Evolutionary conservation across 441 rosid genomes (phyloP), one percentile per base, ranked within the genome.

Genomic region (Viola pubescens): DNA sequence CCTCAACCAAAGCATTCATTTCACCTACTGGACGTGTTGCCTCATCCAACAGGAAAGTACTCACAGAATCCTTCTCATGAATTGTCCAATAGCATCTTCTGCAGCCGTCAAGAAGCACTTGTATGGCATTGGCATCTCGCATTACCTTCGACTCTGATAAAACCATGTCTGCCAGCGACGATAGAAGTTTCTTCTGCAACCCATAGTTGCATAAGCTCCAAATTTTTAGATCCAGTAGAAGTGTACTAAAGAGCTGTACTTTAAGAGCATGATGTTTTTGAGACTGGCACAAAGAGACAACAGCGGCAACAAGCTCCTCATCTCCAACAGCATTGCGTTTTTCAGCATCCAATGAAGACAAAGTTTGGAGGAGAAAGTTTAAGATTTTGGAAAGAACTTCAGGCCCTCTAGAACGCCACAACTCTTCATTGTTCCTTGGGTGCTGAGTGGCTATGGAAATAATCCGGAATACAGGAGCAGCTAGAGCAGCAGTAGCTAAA

Each of bases 121-220:
- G 99, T 73, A 95, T 87, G 73, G 99, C 99, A 72, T 89, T 89
- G 44, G 98, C 98, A 76, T 91, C 80, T 70, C 92, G 81, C 99
- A 95, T 95, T 54, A 79, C 92, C 43, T 70, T 67, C 67, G 96
- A 86, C 77, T 95, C 98, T 14, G 91, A 87, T 77, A 95, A 91
- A 77, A 91, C 99, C 98, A 89, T 91, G 83, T 95, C 99, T 57
- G 97, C 97, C 56, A 95, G 82, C 16, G 98, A 95, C 64, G 98
- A 91, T 49, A 95, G 74, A 67, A 95, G 87, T 75, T 95, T 95
- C 80, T 95, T 95, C 74, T 95, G 98, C 65, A 95, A 77, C 55
- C 99, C 99, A 73, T 95, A 95, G 81, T 83, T 84, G 84, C 99
- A 95, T 70, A 89, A 77, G 74, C 98, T 87, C 98, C 99, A 95